Conservation (phyloP, 495 filamentous ascomycete species). For the Platismatia glauca region DNA sequence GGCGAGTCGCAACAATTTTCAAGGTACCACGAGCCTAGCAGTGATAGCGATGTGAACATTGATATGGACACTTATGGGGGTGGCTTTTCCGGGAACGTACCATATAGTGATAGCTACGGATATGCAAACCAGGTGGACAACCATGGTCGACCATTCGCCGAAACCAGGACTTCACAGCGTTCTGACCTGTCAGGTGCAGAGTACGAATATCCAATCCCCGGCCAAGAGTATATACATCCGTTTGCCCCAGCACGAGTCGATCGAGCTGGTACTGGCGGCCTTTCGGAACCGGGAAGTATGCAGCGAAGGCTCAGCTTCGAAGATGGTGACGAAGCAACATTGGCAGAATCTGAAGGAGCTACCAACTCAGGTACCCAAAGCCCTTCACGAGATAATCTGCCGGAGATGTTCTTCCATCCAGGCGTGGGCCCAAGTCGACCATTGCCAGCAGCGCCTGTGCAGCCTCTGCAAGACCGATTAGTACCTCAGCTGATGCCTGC, state of each 20-base stretch:
- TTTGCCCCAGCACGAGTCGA: constrained; percentile 62
- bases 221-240: constrained; percentile 44
- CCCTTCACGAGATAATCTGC: constrained; percentile 55
- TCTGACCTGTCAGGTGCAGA: constrained; percentile 29
- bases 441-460: constrained; percentile 68
- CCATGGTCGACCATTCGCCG: constrained; percentile 15
- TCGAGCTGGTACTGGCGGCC: constrained; percentile 74
- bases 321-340: constrained; percentile 71
- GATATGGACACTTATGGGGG: constrained; percentile 68
- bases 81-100: constrained; percentile 61
- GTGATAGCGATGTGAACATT: constrained; percentile 62
- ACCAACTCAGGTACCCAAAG: constrained; percentile 45
- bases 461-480: constrained; percentile 30
- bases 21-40: constrained; percentile 32
- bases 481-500: constrained; percentile 47
- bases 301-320: constrained; percentile 76
- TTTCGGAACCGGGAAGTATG: constrained; percentile 60
- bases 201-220: constrained; percentile 23
- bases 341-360: constrained; percentile 43
- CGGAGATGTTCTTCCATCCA: constrained; percentile 91
- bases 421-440: constrained; percentile 57
- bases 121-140: constrained; percentile 7
- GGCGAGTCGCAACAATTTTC: constrained; percentile 24
- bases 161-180: constrained; percentile 30
- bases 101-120: constrained; percentile 51